Evolutionary conservation across 305 asterid species (phyloP), one percentile per base, ranked within the genome.

Genomic region (Fraxinus greggii): DNA sequence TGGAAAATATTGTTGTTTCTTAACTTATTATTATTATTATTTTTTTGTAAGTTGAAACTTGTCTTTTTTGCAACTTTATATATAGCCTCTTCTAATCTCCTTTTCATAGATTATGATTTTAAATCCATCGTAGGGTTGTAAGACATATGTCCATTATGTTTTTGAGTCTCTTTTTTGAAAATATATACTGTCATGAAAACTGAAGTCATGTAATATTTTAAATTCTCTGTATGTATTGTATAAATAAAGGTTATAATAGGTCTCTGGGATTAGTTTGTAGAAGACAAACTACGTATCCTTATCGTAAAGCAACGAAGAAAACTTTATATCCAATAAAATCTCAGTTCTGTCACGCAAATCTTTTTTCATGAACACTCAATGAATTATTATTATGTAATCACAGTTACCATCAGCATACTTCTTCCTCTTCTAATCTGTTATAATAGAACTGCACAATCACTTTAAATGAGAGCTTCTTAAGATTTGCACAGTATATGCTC

Each of bases 1-100:
- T 85, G 76, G 89, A 29, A 74, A 32, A 29, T 70, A 32, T 73
- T 70, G 36, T 73, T 75, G 72, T 80, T 78, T 84, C 72, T 81
- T 79, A 67, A 56, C 77, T 40, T n/a, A 38, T 38, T 8, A 38
- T 38, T 8, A 38, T 38, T 0, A 36, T 35, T 6, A 36, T 42
- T 28, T 28, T 0, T 84, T 78, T 77, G 59, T 28, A 73, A 33
- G 76, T 28, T 69, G 26, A 15, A 28, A 72, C 63, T 70, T 32
- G n/a, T 81, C 28, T 76, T 29, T 74, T 32, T 65, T 23, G 13
- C 65, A n/a, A n/a, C 65, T 19, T 54, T 54, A 54, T 1, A 54
- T 19, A 54, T 54, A 54, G 65, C 65, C 65, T 4, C 10, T n/a
- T 6, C 65, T n/a, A n/a, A 17, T 54, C 63, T 54, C 61, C n/a